Percentiles rank a stretch among this genome's conserved stretches.
Conservation (phyloP, 176 grass and related monocot species). For the Aegilops umbellulata region DNA sequence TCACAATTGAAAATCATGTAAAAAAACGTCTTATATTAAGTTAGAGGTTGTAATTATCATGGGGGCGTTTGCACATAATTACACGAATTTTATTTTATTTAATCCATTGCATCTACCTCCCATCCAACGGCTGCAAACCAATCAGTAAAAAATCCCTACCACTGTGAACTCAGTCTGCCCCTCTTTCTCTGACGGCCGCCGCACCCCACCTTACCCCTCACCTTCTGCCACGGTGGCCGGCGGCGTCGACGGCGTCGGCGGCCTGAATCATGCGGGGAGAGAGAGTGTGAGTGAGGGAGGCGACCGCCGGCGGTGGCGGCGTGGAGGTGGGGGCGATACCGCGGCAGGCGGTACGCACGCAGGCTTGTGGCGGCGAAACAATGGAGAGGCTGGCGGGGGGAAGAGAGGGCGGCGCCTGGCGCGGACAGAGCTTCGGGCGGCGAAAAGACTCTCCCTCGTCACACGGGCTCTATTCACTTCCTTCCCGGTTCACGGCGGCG, state of each 20-base stretch:
- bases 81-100: too few relatives aligned
- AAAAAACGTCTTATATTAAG: too few relatives aligned
- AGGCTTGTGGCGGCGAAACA: neutral
- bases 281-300: neutral
- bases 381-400: neutral
- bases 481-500: neutral
- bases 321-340: neutral
- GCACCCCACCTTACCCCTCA: neutral
- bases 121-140: neutral
- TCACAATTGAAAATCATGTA: too few relatives aligned
- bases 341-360: neutral
- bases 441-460: neutral
- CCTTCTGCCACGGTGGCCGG: too few relatives aligned
- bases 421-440: too few relatives aligned
- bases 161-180: neutral
- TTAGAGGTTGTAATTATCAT: too few relatives aligned
- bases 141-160: neutral
- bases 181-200: too few relatives aligned
- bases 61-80: too few relatives aligned
- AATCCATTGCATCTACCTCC: too few relatives aligned
- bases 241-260: too few relatives aligned
- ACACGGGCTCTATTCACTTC: neutral
- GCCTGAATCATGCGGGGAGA: neutral
- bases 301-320: too few relatives aligned
- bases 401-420: neutral